Evolutionary conservation across 768 basidiomycete genomes (phyloP), one percentile per base, ranked within the genome.

Genomic region (Mycena kentingensis): DNA sequence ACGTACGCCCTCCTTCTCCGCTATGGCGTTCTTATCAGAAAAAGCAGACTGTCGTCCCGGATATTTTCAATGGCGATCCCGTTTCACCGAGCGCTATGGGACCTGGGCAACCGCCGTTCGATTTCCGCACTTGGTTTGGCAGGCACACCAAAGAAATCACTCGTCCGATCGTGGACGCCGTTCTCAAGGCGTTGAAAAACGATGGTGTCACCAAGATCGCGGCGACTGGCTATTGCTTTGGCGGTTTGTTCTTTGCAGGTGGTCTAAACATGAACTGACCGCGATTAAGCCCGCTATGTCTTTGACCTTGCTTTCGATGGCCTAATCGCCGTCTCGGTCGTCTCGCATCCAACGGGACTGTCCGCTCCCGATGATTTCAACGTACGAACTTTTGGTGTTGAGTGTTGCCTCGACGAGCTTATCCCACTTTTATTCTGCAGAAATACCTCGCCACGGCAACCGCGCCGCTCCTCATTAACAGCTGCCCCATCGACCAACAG

Each of bases 401-500:
- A n/a, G n/a, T n/a, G n/a, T 67, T 62, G 22, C n/a, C 5, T 7
- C 2, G 5, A 13, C 4, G 12, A 10, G 19, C 3, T 10, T 8
- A 8, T 31, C 15, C 5, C 16, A 16, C 31, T 22, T 4, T 11
- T 4, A 28, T 3, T 4, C 22, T 13, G 34, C 28, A 58, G 57
- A 58, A 51, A 58, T 58, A 58, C 41, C 44, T 46, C 8, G 19
- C 49, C 3, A 41, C 48, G 22, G 42, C 52, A 12, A 59, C 54
- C 71, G 71, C 69, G 0, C 77, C 78, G n/a, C 70, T 79, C 32
- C 66, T 79, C n/a, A 72, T 78, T 63, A 75, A 77, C 60, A 67
- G 69, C 22, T 73, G 76, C 54, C 69, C 70, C 41, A 29, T 64
- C 7, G 73, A 76, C 56, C 19, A 45, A 4, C 32, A 42, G 51